phyloP scores from a whole-genome alignment of 306 rosid species.

The Lupinus albus region DNA sequence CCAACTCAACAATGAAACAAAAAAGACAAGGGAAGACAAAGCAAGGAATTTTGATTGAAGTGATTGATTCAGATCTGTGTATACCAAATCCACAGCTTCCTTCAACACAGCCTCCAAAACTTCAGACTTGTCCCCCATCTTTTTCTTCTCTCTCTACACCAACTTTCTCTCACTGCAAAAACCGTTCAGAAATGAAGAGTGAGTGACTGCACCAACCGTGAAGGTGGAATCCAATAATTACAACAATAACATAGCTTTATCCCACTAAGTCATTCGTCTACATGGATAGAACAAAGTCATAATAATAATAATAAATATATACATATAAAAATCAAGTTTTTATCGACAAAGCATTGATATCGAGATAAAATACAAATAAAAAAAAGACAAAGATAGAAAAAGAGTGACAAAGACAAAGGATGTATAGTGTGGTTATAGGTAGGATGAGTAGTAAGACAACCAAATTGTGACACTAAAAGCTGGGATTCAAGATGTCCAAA shows the following conservation, averaged over 20 bases:
- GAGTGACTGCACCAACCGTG: constrained; percentile 35
- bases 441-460: constrained; percentile 37
- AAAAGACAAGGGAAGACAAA: constrained; percentile 12
- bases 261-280: too few relatives aligned
- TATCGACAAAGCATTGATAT: too few relatives aligned
- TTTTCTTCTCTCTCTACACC: constrained; percentile 32
- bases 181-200: constrained; percentile 49
- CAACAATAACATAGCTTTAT: too few relatives aligned
- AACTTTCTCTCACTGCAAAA: constrained; percentile 53
- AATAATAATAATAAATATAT: too few relatives aligned
- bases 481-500: constrained; percentile 8
- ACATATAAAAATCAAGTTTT: too few relatives aligned
- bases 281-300: too few relatives aligned
- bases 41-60: constrained; percentile 30
- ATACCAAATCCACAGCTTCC: constrained; percentile 99
- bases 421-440: constrained; percentile 38
- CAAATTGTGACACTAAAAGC: constrained; percentile 40
- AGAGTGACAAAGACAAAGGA: constrained; percentile 17
- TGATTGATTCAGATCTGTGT: constrained; percentile 58
- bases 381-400: neutral
- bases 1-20: constrained; percentile 29
- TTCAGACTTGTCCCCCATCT: constrained; percentile 77
- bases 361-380: too few relatives aligned
- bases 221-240: too few relatives aligned
- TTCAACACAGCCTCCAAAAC: constrained; percentile 89